phyloP scores from a whole-genome alignment of 495 filamentous ascomycete species.

The Neurospora tetraspora region DNA sequence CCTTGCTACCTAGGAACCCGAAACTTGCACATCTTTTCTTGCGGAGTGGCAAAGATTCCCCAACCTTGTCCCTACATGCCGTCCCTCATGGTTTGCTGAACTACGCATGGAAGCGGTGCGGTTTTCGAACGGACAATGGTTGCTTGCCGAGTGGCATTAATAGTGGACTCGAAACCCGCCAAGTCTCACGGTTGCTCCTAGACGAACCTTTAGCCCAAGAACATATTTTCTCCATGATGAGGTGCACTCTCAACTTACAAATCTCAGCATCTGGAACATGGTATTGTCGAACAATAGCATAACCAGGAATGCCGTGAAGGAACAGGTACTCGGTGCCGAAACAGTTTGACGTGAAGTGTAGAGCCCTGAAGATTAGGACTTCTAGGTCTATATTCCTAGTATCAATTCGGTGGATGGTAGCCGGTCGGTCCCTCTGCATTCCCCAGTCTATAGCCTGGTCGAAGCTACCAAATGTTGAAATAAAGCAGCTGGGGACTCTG shows the following conservation, averaged over 20 bases:
- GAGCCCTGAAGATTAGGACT: neutral
- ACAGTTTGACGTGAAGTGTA: neutral
- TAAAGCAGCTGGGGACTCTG: neutral
- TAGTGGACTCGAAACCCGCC: neutral
- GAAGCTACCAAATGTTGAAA: neutral
- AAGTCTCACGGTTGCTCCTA: too few relatives aligned
- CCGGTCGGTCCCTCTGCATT: neutral
- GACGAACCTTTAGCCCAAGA: too few relatives aligned
- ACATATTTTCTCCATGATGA: too few relatives aligned
- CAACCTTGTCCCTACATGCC: neutral
- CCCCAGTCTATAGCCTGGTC: neutral
- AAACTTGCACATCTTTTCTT: too few relatives aligned
- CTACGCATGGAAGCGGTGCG: too few relatives aligned
- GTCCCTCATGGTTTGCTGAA: neutral
- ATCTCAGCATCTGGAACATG: too few relatives aligned
- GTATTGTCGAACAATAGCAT: neutral
- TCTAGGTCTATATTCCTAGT: neutral
- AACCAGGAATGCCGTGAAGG: neutral
- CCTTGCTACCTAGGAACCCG: too few relatives aligned
- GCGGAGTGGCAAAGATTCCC: too few relatives aligned
- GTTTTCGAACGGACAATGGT: neutral
- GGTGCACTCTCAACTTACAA: too few relatives aligned
- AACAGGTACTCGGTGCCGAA: neutral
- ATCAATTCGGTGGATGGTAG: neutral
- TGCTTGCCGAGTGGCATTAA: neutral